These are phyloP conservation scores for Ophiognomonia clavigignenti-juglandacearum DNA, from an alignment of 2,329 filamentous ascomycete species.

Conservation along the genomic window DNA sequence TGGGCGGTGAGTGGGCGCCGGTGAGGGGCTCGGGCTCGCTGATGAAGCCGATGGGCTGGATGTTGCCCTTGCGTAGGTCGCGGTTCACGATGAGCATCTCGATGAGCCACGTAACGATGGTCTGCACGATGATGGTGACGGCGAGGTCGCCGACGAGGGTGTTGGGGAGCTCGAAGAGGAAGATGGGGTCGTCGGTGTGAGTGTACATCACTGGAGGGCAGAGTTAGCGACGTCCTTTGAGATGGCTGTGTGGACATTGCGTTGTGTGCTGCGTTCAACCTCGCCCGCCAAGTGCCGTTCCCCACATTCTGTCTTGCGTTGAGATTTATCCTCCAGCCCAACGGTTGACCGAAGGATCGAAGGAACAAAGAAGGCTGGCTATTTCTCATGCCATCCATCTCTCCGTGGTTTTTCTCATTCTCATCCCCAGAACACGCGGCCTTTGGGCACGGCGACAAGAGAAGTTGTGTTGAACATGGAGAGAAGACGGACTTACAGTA, in stretches of 20 bases:
- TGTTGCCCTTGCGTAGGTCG: constrained; percentile 38
- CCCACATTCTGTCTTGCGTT: too few species aligned
- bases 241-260: not conserved
- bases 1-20: not conserved
- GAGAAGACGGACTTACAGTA: constrained; percentile 33
- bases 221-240: constrained; percentile 13
- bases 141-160: constrained; percentile 46
- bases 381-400: too few species aligned
- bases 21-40: constrained; percentile 31
- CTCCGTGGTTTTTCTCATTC: too few species aligned
- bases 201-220: constrained; percentile 42
- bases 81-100: constrained; percentile 42
- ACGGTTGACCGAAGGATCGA: too few species aligned
- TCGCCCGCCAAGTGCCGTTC: too few species aligned
- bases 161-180: constrained; percentile 45
- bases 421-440: too few species aligned
- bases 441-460: not conserved
- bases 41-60: constrained; percentile 43
- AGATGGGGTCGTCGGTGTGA: constrained; percentile 36
- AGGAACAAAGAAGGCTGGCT: too few species aligned
- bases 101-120: constrained; percentile 46
- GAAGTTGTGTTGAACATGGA: not conserved
- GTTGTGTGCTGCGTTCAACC: too few species aligned
- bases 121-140: constrained; percentile 47
- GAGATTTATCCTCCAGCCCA: too few species aligned